Conservation (phyloP, 2,329 filamentous ascomycete species). For the Xylaria hypoxylon region DNA sequence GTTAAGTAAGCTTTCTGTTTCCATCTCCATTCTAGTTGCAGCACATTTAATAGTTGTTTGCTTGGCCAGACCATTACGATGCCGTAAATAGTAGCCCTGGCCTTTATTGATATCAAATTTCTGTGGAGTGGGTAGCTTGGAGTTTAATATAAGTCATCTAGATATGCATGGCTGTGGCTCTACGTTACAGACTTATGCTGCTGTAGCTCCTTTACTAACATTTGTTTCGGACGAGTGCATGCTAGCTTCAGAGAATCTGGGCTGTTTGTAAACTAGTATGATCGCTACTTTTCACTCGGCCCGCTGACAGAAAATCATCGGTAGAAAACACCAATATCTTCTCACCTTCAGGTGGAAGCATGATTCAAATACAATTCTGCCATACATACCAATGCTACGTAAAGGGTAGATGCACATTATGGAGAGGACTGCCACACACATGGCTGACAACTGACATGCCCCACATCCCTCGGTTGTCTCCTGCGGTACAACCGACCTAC, state of each 20-base stretch:
- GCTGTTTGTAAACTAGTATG: background rate
- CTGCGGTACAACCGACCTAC: constrained; percentile 1
- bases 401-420: background rate
- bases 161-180: background rate
- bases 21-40: background rate
- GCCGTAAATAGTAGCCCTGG: background rate
- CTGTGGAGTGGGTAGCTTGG: background rate
- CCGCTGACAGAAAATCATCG: background rate
- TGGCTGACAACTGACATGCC: constrained; percentile 11
- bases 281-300: background rate
- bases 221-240: too few relatives aligned
- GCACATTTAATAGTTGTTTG: background rate
- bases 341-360: background rate
- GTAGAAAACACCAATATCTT: too few relatives aligned
- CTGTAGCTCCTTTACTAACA: too few relatives aligned
- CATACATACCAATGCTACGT: constrained; percentile 1
- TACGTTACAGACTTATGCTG: background rate
- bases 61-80: background rate
- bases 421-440: background rate
- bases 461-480: background rate
- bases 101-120: background rate
- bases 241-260: background rate
- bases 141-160: background rate
- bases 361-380: background rate
- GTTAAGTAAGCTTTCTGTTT: background rate